Percentiles rank a stretch among this genome's conserved stretches.
These are phyloP conservation scores for Aspergillus texensis DNA, from an alignment of 2,329 filamentous ascomycete genomes.

Conservation along the genomic window DNA sequence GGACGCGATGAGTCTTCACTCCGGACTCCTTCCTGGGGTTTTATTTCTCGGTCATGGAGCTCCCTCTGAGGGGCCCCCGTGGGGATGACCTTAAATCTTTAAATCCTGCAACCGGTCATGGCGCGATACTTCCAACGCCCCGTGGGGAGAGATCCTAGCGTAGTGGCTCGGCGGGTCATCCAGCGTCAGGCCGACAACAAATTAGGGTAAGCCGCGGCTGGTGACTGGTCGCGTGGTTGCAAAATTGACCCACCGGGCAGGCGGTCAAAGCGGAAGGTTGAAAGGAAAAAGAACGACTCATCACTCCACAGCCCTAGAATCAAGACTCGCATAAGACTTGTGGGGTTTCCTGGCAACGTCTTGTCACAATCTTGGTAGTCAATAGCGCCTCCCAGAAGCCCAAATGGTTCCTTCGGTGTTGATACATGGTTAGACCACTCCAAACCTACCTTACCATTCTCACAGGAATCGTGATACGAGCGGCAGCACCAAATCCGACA, in stretches of 20 bases:
- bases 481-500: neutral
- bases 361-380: neutral
- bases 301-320: neutral
- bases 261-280: neutral
- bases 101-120: neutral
- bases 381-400: too few relatives aligned
- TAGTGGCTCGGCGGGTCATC: neutral
- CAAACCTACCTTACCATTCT: neutral
- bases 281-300: neutral
- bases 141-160: neutral
- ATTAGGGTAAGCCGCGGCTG: neutral
- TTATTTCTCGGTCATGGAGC: neutral
- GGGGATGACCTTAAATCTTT: neutral
- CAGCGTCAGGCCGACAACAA: neutral
- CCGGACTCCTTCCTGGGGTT: neutral
- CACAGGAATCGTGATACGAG: neutral
- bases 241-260: neutral
- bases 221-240: neutral
- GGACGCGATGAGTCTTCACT: neutral
- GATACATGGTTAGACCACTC: neutral
- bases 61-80: neutral
- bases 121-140: neutral
- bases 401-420: neutral
- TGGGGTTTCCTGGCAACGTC: neutral
- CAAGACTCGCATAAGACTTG: neutral